Conservation (phyloP, 495 filamentous ascomycete species). For the Amniculicola lignicola region DNA sequence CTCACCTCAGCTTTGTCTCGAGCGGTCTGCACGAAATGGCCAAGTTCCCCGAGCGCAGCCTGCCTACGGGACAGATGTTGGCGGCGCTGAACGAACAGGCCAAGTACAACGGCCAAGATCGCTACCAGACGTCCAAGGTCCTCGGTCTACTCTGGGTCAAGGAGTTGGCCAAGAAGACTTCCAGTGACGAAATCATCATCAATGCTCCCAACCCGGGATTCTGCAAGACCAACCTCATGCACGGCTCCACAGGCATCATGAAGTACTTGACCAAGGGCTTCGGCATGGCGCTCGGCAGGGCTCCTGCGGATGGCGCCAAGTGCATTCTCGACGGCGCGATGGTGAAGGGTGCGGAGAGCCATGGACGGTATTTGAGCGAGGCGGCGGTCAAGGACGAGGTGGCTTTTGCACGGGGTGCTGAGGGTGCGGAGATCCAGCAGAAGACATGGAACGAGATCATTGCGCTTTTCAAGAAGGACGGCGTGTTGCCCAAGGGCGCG, state of each 20-base stretch:
- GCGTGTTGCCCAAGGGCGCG: background rate
- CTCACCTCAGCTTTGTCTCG: constrained; percentile 7
- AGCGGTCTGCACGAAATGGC: constrained; percentile 11
- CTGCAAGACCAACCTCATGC: constrained; percentile 6
- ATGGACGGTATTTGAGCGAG: constrained; percentile 15
- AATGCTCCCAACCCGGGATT: constrained; percentile 11
- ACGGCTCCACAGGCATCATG: background rate
- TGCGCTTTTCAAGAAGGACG: background rate
- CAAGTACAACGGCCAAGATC: constrained; percentile 2
- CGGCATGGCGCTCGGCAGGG: background rate
- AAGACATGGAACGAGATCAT: constrained; percentile 6
- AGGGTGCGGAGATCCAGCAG: background rate
- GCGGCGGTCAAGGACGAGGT: background rate
- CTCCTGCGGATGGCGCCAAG: background rate
- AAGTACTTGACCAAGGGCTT: constrained; percentile 2
- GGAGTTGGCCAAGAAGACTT: background rate
- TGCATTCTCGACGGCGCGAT: constrained; percentile 8
- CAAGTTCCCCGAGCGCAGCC: constrained; percentile 3
- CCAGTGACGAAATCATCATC: background rate
- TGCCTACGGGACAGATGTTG: background rate
- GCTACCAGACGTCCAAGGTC: constrained; percentile 1
- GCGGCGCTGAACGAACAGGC: background rate
- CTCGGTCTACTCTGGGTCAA: constrained; percentile 2
- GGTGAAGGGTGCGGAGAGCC: constrained; percentile 6
- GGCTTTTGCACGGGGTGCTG: background rate